Evolutionary conservation across 2,329 filamentous ascomycete species (phyloP).

Genomic region (Fusarium citri): DNA sequence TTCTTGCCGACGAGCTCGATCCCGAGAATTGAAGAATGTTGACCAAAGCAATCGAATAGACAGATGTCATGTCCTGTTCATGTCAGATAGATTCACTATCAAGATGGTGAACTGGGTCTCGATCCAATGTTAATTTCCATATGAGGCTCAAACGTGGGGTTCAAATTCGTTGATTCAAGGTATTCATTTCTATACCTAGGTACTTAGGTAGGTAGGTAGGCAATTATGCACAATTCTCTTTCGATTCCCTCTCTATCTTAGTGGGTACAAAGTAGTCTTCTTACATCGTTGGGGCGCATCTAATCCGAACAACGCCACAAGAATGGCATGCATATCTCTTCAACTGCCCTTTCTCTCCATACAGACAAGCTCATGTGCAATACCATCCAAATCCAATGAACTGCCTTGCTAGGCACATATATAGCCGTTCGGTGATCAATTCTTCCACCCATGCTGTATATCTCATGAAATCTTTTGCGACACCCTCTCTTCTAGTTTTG

Average conservation of each 20-base stretch:
- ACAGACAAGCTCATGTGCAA: not conserved
- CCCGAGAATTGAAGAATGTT: not conserved
- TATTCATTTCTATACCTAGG: not conserved
- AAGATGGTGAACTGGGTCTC: not conserved
- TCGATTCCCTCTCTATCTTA: not conserved
- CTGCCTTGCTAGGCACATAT: not conserved
- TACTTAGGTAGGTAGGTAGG: not conserved
- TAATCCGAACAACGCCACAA: constrained; percentile 15
- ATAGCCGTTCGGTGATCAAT: not conserved
- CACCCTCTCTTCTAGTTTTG: constrained; percentile 2
- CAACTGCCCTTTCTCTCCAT: constrained; percentile 1
- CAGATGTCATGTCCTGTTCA: not conserved
- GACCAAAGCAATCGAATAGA: not conserved
- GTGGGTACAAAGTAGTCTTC: not conserved
- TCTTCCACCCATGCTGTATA: constrained; percentile 1
- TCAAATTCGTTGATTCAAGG: not conserved
- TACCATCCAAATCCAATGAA: not conserved
- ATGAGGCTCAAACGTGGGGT: constrained; percentile 11
- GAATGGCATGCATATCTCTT: constrained; percentile 10
- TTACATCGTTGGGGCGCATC: constrained; percentile 32
- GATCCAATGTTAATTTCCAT: no score
- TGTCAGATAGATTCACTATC: not conserved
- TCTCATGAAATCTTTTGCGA: not conserved
- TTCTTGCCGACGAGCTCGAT: not conserved
- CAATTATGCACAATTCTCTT: not conserved